Percentiles rank a stretch among this genome's conserved stretches.
Evolutionary conservation across 768 basidiomycete genomes (phyloP).

Genomic region (Russula foetens): DNA sequence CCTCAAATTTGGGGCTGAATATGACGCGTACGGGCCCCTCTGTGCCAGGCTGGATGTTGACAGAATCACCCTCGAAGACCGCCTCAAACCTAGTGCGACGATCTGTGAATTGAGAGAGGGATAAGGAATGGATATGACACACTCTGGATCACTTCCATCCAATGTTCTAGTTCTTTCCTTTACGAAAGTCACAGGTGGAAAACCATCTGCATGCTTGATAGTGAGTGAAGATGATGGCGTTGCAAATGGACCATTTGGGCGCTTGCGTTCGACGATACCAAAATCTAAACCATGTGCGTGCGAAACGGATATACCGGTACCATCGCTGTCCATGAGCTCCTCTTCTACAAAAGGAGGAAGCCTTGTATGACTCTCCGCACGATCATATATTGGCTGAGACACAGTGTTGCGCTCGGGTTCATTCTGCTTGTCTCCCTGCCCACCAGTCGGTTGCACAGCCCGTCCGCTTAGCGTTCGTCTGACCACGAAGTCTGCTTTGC

Average conservation of each 20-base stretch:
- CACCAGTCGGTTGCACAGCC: not conserved
- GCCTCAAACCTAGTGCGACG: not conserved
- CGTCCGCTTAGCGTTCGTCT: not conserved
- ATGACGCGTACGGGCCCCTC: not conserved
- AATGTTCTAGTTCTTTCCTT: not conserved
- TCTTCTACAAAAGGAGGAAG: not conserved
- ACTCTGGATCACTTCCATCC: constrained; percentile 4
- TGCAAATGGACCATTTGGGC: constrained; percentile 21
- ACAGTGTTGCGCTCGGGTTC: not conserved
- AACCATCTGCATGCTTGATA: constrained; percentile 5
- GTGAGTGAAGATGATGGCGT: constrained; percentile 10
- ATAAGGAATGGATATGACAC: not conserved
- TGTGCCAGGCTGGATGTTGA: not conserved
- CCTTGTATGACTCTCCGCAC: not conserved
- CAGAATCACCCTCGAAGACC: not conserved
- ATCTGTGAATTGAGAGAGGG: not conserved
- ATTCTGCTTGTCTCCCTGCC: no score
- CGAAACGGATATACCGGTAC: constrained; percentile 32
- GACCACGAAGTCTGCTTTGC: not conserved
- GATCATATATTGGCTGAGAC: not conserved
- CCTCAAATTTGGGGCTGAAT: constrained; percentile 11
- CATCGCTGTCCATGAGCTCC: constrained; percentile 37
- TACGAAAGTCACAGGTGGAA: constrained; percentile 3
- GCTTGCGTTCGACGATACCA: constrained; percentile 36
- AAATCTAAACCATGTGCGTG: constrained; percentile 39